Evolutionary conservation across 2,329 filamentous ascomycete genomes (phyloP).

Genomic region (Xenosphaeropsis pyriputrescens): DNA sequence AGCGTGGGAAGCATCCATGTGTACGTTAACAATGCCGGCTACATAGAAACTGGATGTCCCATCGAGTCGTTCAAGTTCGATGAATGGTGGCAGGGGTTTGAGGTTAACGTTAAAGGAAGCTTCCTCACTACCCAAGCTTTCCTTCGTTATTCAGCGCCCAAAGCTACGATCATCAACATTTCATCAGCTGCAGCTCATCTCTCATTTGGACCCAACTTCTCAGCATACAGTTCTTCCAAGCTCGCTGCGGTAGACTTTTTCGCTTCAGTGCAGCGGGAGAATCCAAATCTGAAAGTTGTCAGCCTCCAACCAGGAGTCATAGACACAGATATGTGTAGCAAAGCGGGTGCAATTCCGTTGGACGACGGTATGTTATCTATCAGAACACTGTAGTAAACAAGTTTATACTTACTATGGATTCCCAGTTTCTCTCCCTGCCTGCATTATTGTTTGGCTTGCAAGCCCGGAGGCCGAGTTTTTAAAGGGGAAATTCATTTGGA

Average conservation of each 20-base stretch:
- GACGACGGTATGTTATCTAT: background rate
- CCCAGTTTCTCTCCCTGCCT: too few relatives aligned
- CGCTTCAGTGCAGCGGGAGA: background rate
- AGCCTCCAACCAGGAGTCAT: background rate
- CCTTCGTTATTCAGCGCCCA: background rate
- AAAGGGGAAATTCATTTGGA: slow-evolving; percentile 21
- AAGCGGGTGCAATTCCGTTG: too few relatives aligned
- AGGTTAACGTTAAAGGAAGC: background rate
- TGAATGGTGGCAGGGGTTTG: background rate
- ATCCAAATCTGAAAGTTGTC: background rate
- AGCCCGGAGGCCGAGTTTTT: slow-evolving; percentile 23
- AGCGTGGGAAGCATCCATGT: background rate
- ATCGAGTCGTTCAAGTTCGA: too few relatives aligned
- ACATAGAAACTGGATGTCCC: background rate
- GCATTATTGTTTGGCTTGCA: slow-evolving; percentile 19
- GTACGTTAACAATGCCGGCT: background rate
- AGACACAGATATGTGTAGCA: background rate
- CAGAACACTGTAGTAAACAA: too few relatives aligned
- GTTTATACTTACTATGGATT: too few relatives aligned
- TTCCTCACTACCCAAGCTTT: background rate
- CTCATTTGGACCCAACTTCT: background rate
- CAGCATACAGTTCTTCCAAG: background rate
- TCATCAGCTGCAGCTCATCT: background rate
- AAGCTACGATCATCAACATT: background rate
- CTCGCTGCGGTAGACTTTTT: background rate